Evolutionary conservation across 495 filamentous ascomycete species (phyloP), one percentile per base, ranked within the genome.

Genomic region (Penicillium odoratum): DNA sequence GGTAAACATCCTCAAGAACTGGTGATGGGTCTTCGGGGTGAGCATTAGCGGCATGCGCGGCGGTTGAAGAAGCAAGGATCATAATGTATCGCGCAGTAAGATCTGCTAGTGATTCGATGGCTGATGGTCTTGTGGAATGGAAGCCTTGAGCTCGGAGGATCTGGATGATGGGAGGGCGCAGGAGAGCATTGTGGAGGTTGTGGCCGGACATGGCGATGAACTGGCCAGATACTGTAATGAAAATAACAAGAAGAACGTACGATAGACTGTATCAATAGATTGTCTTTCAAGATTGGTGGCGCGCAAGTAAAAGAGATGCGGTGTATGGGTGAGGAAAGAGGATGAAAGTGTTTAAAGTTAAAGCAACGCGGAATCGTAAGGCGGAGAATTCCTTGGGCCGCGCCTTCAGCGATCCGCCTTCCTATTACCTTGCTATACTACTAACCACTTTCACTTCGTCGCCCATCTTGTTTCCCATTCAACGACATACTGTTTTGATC

Each of bases 71-170:
- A 29, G 87, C 84, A 26, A 97, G 85, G 13, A 87, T 74, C 57
- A 83, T 74, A 31, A 96, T 69, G 72, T 96, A 92, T 57, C 85
- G 85, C 3, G 83, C 85, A 0, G 89, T 83, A 7, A 97, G 74
- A 64, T 94, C 88, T 18, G 88, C 83, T 9, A 96, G 61, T 13
- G 88, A 82, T 72, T 97, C 92, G 15, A 95, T 74, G 16, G 92
- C 91, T 0, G 87, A 85, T 5, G 88, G 84, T 29, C 83, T 82
- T 3, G 89, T 87, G 7, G 84, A 73, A 63, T 93, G 87, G 71
- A 92, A 96, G 74, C 92, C 92, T 33, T 89, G 82, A 31, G 91
- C 90, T 63, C 92, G 89, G 33, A 97, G 83, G 66, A 94, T 92
- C 61, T 94, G 89, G 54, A 96, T 83, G 55, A 95, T 81, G 31